Percentiles rank a stretch among this genome's conserved stretches.
Conservation (phyloP, 371 early-diverging fungal genomes). For the Mortierella sp. region DNA sequence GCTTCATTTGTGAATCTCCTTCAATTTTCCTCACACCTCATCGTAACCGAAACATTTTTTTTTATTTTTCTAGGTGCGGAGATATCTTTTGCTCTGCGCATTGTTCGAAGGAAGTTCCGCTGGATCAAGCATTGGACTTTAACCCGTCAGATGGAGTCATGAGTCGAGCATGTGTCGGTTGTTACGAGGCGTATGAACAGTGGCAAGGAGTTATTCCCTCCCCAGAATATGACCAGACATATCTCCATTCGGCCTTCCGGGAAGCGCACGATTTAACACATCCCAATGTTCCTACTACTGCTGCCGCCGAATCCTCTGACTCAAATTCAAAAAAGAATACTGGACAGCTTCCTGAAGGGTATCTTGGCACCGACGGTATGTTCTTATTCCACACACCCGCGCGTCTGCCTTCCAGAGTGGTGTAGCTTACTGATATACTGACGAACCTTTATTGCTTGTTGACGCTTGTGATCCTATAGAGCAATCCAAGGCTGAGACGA, state of each 20-base stretch:
- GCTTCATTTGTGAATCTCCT: not conserved
- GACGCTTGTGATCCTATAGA: constrained; percentile 24
- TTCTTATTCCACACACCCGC: not conserved
- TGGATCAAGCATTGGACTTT: constrained; percentile 43
- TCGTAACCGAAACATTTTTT: not conserved
- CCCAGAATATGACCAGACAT: constrained; percentile 5
- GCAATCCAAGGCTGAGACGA: constrained; percentile 13
- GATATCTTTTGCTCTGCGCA: constrained; percentile 55
- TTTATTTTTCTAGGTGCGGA: constrained; percentile 33
- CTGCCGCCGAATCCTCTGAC: not conserved
- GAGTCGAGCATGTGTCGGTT: constrained; percentile 46
- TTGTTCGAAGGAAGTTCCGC: constrained; percentile 43
- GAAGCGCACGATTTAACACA: constrained; percentile 6
- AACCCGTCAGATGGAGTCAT: constrained; percentile 31
- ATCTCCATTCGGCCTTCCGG: constrained; percentile 10
- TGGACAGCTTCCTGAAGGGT: constrained; percentile 40
- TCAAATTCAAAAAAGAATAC: constrained; percentile 21
- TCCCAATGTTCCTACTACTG: not conserved
- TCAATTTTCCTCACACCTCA: not conserved
- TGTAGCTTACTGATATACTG: not conserved
- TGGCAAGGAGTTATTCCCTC: constrained; percentile 34
- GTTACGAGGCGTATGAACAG: constrained; percentile 43
- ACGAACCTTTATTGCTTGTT: not conserved
- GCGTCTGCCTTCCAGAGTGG: not conserved
- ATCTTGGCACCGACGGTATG: constrained; percentile 46